Evolutionary conservation across 2,329 filamentous ascomycete genomes (phyloP).

Genomic region (Stemphylium beticola): DNA sequence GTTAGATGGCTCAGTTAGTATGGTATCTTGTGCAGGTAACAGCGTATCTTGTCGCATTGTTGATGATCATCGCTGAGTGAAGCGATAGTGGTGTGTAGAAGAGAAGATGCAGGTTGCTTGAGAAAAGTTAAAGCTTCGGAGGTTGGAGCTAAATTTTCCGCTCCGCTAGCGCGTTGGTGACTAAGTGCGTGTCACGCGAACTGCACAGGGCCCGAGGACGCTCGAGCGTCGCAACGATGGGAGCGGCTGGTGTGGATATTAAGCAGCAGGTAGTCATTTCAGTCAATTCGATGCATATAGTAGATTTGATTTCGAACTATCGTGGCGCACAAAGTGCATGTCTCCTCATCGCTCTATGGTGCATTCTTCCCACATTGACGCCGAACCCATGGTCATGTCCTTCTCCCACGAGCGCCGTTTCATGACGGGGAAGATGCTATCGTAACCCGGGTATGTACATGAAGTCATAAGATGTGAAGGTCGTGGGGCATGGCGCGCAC

Average conservation of each 20-base stretch:
- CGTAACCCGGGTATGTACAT: constrained; percentile 32
- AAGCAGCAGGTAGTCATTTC: too few species aligned
- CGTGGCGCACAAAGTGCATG: constrained; percentile 1
- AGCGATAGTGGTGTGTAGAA: constrained; percentile 12
- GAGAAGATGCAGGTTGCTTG: constrained; percentile 9
- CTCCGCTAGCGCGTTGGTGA: constrained; percentile 20
- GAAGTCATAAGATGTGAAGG: constrained; percentile 23
- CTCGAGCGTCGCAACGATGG: too few species aligned
- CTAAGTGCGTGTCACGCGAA: constrained; percentile 11
- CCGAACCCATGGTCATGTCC: constrained; percentile 7
- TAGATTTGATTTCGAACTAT: constrained; percentile 5
- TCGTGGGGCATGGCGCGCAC: constrained; percentile 2
- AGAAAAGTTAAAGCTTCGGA: constrained; percentile 25
- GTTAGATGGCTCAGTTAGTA: constrained; percentile 1
- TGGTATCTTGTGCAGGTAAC: background rate
- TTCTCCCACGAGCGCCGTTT: constrained; percentile 8
- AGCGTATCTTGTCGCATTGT: constrained; percentile 1
- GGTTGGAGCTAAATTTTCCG: constrained; percentile 28
- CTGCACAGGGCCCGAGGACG: background rate
- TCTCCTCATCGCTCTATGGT: constrained; percentile 7
- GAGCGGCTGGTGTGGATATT: too few species aligned
- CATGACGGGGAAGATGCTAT: constrained; percentile 13
- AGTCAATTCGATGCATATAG: background rate
- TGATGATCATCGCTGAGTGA: constrained; percentile 4
- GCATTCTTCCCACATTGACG: constrained; percentile 6